phyloP scores from a whole-genome alignment of 2,329 filamentous ascomycete genomes.

The Exserohilum rostratum region DNA sequence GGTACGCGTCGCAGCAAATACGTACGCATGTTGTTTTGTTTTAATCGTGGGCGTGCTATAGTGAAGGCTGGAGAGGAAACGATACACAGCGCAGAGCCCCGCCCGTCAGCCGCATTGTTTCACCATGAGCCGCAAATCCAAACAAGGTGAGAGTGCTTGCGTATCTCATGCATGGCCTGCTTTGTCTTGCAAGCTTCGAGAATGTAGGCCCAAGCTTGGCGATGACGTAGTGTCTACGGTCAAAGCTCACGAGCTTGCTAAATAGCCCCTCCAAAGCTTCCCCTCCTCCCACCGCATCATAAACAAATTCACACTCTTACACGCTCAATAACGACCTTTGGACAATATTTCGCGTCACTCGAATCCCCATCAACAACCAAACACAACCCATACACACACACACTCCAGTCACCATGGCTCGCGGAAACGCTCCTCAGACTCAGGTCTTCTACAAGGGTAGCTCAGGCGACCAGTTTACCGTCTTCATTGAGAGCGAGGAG shows the following conservation, averaged over 20 bases:
- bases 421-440: conserved; percentile 62
- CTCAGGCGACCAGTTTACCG: conserved; percentile 67
- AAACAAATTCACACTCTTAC: neutral
- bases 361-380: conserved; percentile 8
- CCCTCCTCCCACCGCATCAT: conserved; percentile 20
- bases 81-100: neutral
- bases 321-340: neutral
- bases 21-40: neutral
- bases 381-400: neutral
- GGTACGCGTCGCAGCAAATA: neutral
- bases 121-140: conserved; percentile 25
- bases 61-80: no score
- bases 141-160: neutral
- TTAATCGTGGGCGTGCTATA: neutral
- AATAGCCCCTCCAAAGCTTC: conserved; percentile 44
- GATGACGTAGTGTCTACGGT: conserved; percentile 36
- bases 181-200: conserved; percentile 4
- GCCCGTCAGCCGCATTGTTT: conserved; percentile 4
- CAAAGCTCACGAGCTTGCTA: conserved; percentile 34
- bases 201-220: conserved; percentile 31
- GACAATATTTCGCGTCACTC: neutral
- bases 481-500: conserved; percentile 67
- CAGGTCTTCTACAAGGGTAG: conserved; percentile 88
- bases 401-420: conserved; percentile 36
- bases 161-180: neutral